Evolutionary conservation across 2,329 filamentous ascomycete species (phyloP).

Genomic region (Didymella glomerata): DNA sequence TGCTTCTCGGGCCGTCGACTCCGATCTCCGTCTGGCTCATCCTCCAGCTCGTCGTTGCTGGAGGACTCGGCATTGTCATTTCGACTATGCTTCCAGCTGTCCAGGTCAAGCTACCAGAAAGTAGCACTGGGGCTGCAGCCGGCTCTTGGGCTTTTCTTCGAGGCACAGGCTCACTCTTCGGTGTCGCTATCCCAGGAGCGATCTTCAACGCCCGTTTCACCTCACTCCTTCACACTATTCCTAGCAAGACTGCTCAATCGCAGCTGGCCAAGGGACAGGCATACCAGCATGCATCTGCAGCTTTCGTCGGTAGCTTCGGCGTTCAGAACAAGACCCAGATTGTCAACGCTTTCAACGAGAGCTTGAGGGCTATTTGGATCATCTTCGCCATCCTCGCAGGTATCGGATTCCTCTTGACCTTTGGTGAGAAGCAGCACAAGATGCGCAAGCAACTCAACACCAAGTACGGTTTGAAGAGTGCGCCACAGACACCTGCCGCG

Average conservation of each 20-base stretch:
- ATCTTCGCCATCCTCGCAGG: constrained; percentile 46
- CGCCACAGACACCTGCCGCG: constrained; percentile 19
- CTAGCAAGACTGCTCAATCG: constrained; percentile 10
- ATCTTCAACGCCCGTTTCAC: constrained; percentile 42
- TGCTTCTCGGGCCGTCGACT: constrained; percentile 24
- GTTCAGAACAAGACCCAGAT: constrained; percentile 38
- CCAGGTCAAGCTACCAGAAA: constrained; percentile 39
- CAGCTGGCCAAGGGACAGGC: constrained; percentile 33
- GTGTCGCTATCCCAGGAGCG: constrained; percentile 41
- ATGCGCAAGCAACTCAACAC: constrained; percentile 53
- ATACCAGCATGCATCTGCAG: constrained; percentile 37
- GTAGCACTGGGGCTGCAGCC: constrained; percentile 29
- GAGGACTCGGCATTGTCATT: constrained; percentile 39
- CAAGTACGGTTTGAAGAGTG: constrained; percentile 50
- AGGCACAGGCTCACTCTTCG: constrained; percentile 39
- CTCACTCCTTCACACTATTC: constrained; percentile 24
- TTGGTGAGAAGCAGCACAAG: constrained; percentile 49
- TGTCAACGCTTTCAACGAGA: constrained; percentile 44
- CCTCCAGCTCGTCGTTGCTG: constrained; percentile 37
- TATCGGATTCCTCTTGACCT: constrained; percentile 46
- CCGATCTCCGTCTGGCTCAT: constrained; percentile 29
- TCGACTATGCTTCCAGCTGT: constrained; percentile 43
- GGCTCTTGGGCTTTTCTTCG: constrained; percentile 45
- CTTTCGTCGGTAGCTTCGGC: constrained; percentile 33
- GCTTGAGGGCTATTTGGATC: constrained; percentile 52